A percentile compares a stretch with the other conserved stretches of the same genome.
phyloP scores from a whole-genome alignment of 441 rosid species.

The Jatropha podagrica region DNA sequence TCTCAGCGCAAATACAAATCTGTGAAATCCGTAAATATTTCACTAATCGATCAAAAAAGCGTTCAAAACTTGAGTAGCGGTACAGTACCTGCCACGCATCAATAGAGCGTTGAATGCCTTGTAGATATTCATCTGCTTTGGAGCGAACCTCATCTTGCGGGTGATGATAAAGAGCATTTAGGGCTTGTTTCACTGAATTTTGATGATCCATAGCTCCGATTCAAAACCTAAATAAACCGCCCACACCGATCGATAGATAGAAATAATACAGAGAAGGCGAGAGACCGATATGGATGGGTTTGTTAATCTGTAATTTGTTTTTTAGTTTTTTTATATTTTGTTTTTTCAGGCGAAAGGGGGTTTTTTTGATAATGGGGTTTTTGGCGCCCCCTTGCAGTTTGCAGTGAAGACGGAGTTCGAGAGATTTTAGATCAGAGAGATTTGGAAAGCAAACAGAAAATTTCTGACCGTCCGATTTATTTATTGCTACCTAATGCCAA shows the following conservation, averaged over 20 bases:
- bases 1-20: background rate
- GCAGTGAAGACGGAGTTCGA: conserved; percentile 11
- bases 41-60: background rate
- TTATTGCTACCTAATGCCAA: background rate
- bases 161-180: conserved; percentile 90
- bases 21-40: background rate
- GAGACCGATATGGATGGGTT: background rate
- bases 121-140: conserved; percentile 94
- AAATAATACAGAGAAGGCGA: conserved; percentile 6
- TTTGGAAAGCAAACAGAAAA: background rate
- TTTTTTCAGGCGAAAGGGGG: background rate
- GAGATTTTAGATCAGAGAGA: conserved; percentile 8
- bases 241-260: conserved; percentile 13
- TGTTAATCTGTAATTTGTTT: background rate
- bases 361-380: conserved; percentile 22
- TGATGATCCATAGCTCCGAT: conserved; percentile 64
- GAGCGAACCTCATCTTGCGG: conserved; percentile 83
- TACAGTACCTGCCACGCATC: conserved; percentile 93
- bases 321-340: background rate
- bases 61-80: background rate
- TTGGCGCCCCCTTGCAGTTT: conserved; percentile 40
- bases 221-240: background rate
- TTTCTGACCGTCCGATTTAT: conserved; percentile 29
- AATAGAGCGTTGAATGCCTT: conserved; percentile 83
- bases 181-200: conserved; percentile 91